Base-by-base conservation (phyloP, 352 stramenopile genomes). In the Phytophthora lateralis region DNA sequence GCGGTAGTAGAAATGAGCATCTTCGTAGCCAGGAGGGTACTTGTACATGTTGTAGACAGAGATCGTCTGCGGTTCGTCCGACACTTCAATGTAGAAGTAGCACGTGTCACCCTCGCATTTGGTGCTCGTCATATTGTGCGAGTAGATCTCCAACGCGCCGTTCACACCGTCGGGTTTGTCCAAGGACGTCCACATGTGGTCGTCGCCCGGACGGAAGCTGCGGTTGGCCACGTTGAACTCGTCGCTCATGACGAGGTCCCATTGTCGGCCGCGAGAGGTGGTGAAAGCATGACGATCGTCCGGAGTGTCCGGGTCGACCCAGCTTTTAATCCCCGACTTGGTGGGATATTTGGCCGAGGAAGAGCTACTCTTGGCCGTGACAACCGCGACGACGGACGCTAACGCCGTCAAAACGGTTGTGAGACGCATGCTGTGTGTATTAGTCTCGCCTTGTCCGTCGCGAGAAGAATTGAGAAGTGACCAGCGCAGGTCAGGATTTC, bases 81-180 rank as follows among this genome's bases (percentile, higher is more conserved):
- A 50, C 6, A 77, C 50, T 56, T 85, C 75, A 59, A 90, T 87
- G 63, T 67, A 82, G 47, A 78, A 75, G 67, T 86, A 88, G 63
- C 80, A 88, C 21, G 68, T 88, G 53, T 80, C 67, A 27, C 46
- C 59, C 20, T 82, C 73, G 42, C 78, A 88, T 41, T 76, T 80
- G 12, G 79, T 87, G 10, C 65, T 85, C 12, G 76, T 80, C 68
- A 96, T 96, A 27, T 83, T 90, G 53, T 88, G 86, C 44, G 92
- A 92, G 75, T 98, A 98, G 60, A 97, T 91, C 39, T 98, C 90
- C 24, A 98, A 73, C 3, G 93, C 93, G 14, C 78, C 81, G 51
- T 96, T 96, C n/a, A 91, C 94, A 56, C 93, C 92, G 66, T 98
- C 93, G 47, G 97, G 97, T 60, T 98, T 98, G 42, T 98, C 76